These are phyloP conservation scores for Barbarea vulgaris DNA, from an alignment of 345 rosid species.

Conservation along the genomic window DNA sequence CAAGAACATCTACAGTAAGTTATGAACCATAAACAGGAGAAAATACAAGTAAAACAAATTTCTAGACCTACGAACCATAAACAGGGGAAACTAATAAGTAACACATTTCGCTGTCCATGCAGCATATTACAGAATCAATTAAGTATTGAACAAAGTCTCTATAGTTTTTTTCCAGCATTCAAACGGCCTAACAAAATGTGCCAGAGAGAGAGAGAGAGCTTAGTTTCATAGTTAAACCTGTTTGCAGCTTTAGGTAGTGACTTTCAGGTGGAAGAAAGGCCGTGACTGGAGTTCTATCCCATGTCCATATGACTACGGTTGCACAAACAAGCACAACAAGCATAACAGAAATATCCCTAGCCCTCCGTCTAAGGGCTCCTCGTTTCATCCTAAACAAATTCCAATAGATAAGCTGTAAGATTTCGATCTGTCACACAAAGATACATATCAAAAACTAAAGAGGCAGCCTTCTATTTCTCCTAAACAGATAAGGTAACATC, in stretches of 20 bases:
- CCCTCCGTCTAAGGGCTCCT: slow-evolving; percentile 47
- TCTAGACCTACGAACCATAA: background rate
- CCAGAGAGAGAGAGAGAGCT: slow-evolving; percentile 22
- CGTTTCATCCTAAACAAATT: slow-evolving; percentile 62
- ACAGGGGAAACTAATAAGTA: slow-evolving; percentile 8
- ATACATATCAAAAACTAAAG: background rate
- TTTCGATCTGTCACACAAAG: slow-evolving; percentile 15
- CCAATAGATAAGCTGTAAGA: slow-evolving; percentile 10
- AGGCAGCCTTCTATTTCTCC: background rate
- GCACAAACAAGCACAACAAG: slow-evolving; percentile 59
- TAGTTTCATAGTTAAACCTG: slow-evolving; percentile 45
- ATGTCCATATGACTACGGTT: slow-evolving; percentile 60
- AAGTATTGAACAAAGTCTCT: slow-evolving; percentile 7
- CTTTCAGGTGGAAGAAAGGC: slow-evolving; percentile 55
- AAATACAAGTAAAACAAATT: background rate
- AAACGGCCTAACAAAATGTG: slow-evolving; percentile 7
- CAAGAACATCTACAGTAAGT: background rate
- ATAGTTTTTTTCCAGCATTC: background rate
- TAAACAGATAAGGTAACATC: slow-evolving; percentile 14
- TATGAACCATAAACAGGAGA: slow-evolving; percentile 4
- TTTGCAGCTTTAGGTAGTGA: slow-evolving; percentile 45
- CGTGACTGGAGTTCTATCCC: slow-evolving; percentile 55
- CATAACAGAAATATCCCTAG: slow-evolving; percentile 53
- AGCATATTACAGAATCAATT: background rate
- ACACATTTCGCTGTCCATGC: background rate